A percentile compares a stretch with the other conserved stretches of the same genome.
These are phyloP conservation scores for Delitschia confertaspora DNA, from an alignment of 495 filamentous ascomycete genomes.

Conservation along the genomic window DNA sequence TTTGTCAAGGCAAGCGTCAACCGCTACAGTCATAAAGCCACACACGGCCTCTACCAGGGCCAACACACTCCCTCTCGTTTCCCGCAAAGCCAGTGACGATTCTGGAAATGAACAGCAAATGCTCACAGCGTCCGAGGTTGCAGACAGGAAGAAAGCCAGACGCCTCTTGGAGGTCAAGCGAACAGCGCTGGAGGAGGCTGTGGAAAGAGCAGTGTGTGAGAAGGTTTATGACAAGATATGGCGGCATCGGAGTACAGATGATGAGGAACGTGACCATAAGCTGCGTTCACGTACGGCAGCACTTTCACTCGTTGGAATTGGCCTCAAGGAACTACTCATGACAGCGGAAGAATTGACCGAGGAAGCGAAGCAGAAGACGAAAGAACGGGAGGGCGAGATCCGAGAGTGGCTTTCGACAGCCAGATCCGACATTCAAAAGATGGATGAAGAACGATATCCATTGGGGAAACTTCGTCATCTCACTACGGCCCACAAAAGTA, in stretches of 20 bases:
- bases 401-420: conserved; percentile 62
- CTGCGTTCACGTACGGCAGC: conserved; percentile 90
- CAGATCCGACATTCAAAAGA: conserved; percentile 62
- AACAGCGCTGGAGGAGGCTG: conserved; percentile 75
- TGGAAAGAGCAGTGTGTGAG: conserved; percentile 82
- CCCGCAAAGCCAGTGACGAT: conserved; percentile 32
- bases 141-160: conserved; percentile 66
- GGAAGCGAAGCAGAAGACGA: conserved; percentile 40
- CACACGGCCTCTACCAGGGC: conserved; percentile 42
- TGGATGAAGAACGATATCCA: conserved; percentile 81
- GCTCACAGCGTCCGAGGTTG: conserved; percentile 80
- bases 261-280: conserved; percentile 92
- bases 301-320: conserved; percentile 80
- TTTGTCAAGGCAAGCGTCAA: conserved; percentile 56
- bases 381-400: conserved; percentile 62
- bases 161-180: conserved; percentile 68
- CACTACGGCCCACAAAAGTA: conserved; percentile 80
- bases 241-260: conserved; percentile 82
- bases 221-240: conserved; percentile 79
- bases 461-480: conserved; percentile 86
- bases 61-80: conserved; percentile 11
- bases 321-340: conserved; percentile 75
- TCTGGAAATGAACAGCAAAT: conserved; percentile 66
- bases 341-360: conserved; percentile 49
- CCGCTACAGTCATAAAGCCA: conserved; percentile 36